phyloP scores from a whole-genome alignment of 2,329 filamentous ascomycete species.

The Aureobasidium sp. region DNA sequence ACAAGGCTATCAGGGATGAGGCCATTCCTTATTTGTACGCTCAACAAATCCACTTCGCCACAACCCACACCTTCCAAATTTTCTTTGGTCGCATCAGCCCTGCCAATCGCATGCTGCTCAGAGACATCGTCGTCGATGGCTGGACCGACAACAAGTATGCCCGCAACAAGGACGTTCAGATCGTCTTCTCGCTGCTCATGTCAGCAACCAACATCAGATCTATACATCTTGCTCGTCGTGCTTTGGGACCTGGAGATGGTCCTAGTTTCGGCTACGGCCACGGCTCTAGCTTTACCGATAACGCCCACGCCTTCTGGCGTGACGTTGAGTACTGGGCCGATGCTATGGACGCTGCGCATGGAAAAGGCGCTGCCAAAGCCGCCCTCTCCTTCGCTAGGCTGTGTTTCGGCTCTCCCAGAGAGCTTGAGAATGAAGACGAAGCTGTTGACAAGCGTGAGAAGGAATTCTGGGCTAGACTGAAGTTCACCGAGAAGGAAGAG shows the following conservation, averaged over 20 bases:
- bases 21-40: not conserved
- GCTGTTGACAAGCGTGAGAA: not conserved
- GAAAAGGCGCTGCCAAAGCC: not conserved
- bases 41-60: not conserved
- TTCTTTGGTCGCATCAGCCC: not conserved
- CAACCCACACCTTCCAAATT: not conserved
- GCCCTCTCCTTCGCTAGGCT: not conserved
- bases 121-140: not conserved
- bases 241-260: too few species aligned
- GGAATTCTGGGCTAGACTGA: not conserved
- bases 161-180: not conserved
- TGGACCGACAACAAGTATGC: not conserved
- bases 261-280: too few species aligned
- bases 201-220: not conserved
- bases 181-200: not conserved
- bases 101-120: not conserved
- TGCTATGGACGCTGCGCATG: not conserved
- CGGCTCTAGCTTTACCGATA: not conserved
- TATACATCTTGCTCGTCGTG: not conserved
- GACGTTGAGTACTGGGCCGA: not conserved
- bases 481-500: not conserved
- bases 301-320: not conserved
- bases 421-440: not conserved
- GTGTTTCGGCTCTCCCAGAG: not conserved
- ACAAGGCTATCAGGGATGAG: not conserved